These are phyloP conservation scores for Lepiota brunneoincarnata DNA, from an alignment of 768 basidiomycete genomes.

Conservation along the genomic window DNA sequence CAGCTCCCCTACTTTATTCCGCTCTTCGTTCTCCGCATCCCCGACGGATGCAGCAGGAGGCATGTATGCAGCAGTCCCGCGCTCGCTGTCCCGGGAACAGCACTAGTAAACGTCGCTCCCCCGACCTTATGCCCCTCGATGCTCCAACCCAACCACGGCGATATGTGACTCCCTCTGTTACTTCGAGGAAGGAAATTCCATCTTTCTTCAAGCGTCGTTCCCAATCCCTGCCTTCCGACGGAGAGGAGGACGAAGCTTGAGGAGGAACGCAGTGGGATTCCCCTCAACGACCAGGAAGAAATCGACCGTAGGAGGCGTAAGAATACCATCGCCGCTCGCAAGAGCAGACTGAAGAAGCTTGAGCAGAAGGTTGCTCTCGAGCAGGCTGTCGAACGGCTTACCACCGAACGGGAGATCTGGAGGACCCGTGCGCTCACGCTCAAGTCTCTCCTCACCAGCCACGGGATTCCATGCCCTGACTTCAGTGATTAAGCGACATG, in stretches of 20 bases:
- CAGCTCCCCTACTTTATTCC: constrained; percentile 15
- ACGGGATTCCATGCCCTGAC: constrained; percentile 56
- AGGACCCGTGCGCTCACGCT: constrained; percentile 49
- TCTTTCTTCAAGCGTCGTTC: constrained; percentile 57
- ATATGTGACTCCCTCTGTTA: constrained; percentile 70
- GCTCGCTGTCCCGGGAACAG: constrained; percentile 1
- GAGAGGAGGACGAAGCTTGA: constrained; percentile 52
- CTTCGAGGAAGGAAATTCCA: constrained; percentile 78
- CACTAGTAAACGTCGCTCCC: constrained; percentile 55
- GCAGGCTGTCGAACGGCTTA: constrained; percentile 47
- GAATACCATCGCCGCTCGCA: constrained; percentile 85
- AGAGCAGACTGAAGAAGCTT: constrained; percentile 72
- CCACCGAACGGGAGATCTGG: constrained; percentile 62
- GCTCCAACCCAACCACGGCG: constrained; percentile 79
- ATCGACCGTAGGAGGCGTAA: constrained; percentile 77
- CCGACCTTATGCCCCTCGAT: constrained; percentile 65
- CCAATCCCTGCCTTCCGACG: constrained; percentile 37
- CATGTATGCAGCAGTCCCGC: constrained; percentile 2
- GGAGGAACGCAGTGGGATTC: constrained; percentile 35
- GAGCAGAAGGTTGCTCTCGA: constrained; percentile 68
- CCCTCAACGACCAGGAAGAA: constrained; percentile 55
- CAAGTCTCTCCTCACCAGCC: constrained; percentile 52
- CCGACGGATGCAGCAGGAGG: constrained; percentile 13
- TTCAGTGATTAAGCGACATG: constrained; percentile 29
- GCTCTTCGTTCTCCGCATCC: constrained; percentile 3